Base-by-base conservation (phyloP, 179 eudicot genomes). In the Amaranthus tricolor region DNA sequence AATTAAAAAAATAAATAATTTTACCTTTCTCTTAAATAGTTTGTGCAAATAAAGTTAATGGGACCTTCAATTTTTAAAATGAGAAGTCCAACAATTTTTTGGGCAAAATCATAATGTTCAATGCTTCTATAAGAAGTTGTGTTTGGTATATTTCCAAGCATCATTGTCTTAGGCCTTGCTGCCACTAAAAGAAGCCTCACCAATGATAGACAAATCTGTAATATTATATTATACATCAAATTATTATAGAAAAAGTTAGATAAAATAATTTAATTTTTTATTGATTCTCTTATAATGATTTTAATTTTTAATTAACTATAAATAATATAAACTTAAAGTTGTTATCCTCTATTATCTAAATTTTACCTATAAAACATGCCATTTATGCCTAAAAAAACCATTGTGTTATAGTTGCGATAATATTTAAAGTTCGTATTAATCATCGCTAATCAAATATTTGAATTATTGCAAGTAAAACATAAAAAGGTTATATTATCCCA, bases 21-120 rank as follows among this genome's bases (percentile, higher is more conserved):
- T 6, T 77, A 84, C 91, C 91, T 83, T 78, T 88, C 91, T 74
- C 89, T 79, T 64, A 88, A 52, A 72, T 88, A 88, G 51, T 80
- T 78, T 4, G 88, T 70, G 71, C 87, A 78, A 55, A 88, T 81
- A 63, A 88, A 88, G 77, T 84, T 84, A 71, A 86, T 66, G 0
- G 91, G 86, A 6, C 85, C 82, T n/a, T 78, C 81, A 20, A 86
- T 86, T 44, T 86, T 79, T 31, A 88, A 81, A 55, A 86, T 84
- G 52, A 84, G 85, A 73, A 85, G 69, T 50, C 92, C 89, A 5
- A 82, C 76, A 63, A 76, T 76, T n/a, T 31, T 60, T 16, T 77
- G 77, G 8, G 89, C 84, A 21, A 47, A 50, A 0, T 77, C 77
- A 62, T 86, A 88, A 48, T 88, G 92, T 57, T 83, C 84, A 5